phyloP scores from a whole-genome alignment of 257 asterid species.

The Scutellaria barbata region DNA sequence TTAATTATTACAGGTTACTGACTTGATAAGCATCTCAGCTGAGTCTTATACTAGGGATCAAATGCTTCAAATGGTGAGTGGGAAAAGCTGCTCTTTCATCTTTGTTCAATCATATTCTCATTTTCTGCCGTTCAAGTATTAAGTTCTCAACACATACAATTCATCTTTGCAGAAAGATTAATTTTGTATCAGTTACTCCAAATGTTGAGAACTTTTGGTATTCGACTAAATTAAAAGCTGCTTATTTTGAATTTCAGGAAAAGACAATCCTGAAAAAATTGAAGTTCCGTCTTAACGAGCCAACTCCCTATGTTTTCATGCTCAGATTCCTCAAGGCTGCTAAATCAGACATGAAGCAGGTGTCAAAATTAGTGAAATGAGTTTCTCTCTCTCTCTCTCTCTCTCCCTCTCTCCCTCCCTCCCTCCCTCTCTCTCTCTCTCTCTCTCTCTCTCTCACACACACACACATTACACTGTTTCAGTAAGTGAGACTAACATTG shows the following conservation, averaged over 20 bases:
- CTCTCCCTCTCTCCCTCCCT: too few species aligned
- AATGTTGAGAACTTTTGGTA: slow-evolving; percentile 10
- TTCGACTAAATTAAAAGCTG: slow-evolving; percentile 26
- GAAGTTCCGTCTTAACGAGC: slow-evolving; percentile 90
- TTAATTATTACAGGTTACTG: slow-evolving; percentile 63
- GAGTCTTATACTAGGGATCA: slow-evolving; percentile 80
- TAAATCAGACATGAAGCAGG: slow-evolving; percentile 69
- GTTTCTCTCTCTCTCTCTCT: too few species aligned
- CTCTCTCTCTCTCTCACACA: too few species aligned
- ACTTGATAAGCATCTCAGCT: slow-evolving; percentile 81
- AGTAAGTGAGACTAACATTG: neutral
- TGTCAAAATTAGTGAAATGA: slow-evolving; percentile 11
- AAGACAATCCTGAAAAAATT: slow-evolving; percentile 64
- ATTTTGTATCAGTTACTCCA: neutral
- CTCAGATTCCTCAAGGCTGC: slow-evolving; percentile 91
- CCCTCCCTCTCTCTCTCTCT: neutral
- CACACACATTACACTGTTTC: neutral
- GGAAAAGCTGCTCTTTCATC: slow-evolving; percentile 5
- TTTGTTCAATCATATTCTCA: neutral
- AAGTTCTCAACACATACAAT: neutral
- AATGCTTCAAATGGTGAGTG: slow-evolving; percentile 85
- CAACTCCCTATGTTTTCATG: slow-evolving; percentile 96
- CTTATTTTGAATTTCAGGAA: slow-evolving; percentile 59
- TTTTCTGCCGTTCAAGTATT: slow-evolving; percentile 8
- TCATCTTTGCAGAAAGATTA: neutral